Conservation (phyloP, 768 basidiomycete genomes). For the Sistotremastrum suecicum region DNA sequence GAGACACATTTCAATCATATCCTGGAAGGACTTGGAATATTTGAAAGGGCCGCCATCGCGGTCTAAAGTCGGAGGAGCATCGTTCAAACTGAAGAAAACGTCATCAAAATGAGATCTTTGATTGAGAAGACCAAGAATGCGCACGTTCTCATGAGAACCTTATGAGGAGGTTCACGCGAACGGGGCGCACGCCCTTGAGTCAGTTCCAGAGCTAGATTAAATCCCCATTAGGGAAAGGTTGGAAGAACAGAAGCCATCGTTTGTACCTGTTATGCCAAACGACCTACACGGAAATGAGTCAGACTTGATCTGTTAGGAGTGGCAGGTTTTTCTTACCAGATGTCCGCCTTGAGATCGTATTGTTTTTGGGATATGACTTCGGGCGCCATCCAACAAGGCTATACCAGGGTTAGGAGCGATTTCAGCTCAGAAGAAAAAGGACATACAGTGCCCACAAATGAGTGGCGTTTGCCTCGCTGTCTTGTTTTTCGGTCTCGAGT, state of each 20-base stretch:
- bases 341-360: conserved; percentile 81
- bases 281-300: conserved; percentile 20
- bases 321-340: conserved; percentile 35
- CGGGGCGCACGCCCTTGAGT: conserved; percentile 80
- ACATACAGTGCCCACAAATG: conserved; percentile 82
- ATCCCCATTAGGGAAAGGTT: too few species aligned
- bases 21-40: conserved; percentile 72
- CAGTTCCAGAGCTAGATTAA: conserved; percentile 51
- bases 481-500: not conserved
- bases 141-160: conserved; percentile 63
- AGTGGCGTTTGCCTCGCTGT: conserved; percentile 64
- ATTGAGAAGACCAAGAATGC: conserved; percentile 4
- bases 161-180: conserved; percentile 58
- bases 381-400: conserved; percentile 97
- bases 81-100: conserved; percentile 40
- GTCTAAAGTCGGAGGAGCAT: conserved; percentile 65
- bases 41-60: conserved; percentile 55
- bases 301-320: too few species aligned
- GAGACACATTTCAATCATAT: conserved; percentile 71
- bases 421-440: not conserved
- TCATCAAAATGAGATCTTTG: not conserved
- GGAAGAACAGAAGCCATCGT: too few species aligned
- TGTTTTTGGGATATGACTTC: conserved; percentile 76
- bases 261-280: conserved; percentile 64
- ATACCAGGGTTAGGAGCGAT: not conserved